These are phyloP conservation scores for Globisporangium echinulatum DNA, from an alignment of 352 stramenopile genomes.

Conservation along the genomic window DNA sequence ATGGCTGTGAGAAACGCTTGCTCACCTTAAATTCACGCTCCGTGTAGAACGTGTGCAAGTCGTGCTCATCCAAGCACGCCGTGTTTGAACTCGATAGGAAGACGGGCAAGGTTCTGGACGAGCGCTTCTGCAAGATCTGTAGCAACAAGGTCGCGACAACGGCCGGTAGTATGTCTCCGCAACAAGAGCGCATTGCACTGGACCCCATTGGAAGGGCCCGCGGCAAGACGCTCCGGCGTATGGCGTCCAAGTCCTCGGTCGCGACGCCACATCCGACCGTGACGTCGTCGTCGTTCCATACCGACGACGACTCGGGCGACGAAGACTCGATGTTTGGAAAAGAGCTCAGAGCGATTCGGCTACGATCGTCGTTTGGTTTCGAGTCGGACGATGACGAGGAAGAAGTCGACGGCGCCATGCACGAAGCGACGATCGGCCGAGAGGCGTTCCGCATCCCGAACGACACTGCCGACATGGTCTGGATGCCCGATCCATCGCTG, in stretches of 20 bases:
- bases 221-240: background rate
- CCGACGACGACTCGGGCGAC: conserved; percentile 2
- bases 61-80: conserved; percentile 1
- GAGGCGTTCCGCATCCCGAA: background rate
- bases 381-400: background rate
- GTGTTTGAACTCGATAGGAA: conserved; percentile 4
- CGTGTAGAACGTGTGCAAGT: conserved; percentile 2
- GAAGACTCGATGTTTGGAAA: background rate
- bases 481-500: conserved; percentile 9
- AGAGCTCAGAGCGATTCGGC: background rate
- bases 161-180: background rate
- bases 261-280: background rate
- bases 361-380: background rate
- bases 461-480: conserved; percentile 2
- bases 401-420: background rate
- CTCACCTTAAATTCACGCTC: background rate
- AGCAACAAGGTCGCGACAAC: conserved; percentile 7
- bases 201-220: conserved; percentile 4
- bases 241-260: background rate
- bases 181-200: background rate
- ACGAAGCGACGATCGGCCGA: background rate
- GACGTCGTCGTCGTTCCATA: conserved; percentile 9
- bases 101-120: background rate
- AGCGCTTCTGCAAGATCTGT: conserved; percentile 11
- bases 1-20: background rate